Evolutionary conservation across 768 basidiomycete species (phyloP), one percentile per base, ranked within the genome.

Genomic region (Sarcodon sp.): DNA sequence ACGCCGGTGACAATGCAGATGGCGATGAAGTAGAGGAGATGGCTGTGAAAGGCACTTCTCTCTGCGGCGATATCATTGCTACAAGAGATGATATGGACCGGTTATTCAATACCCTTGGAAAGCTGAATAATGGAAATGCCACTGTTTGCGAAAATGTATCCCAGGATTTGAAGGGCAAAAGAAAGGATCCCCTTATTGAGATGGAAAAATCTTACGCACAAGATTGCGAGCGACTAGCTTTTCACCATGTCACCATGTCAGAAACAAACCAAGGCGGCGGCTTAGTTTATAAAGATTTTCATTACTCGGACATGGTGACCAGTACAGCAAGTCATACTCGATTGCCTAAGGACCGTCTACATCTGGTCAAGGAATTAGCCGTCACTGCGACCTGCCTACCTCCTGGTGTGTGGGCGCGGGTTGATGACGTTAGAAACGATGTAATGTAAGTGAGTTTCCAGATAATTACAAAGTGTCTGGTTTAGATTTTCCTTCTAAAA

Each of bases 361-460:
- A 73, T 55, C 65, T 77, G n/a, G 60, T 74, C 51, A 72, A 73
- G 58, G 77, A 78, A 59, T 64, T 77, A n/a, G 72, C 74, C 13
- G 69, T 71, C 18, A 75, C 71, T 61, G 69, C 73, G 4, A 77
- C 76, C 7, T 69, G 69, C 47, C 64, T 77, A n/a, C 77, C 76
- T 45, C 66, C 70, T 1, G 76, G 76, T 6, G 67, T 77, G 4
- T 77, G 72, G 71, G 71, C 77, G 31, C 65, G 75, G 33, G 72
- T 74, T 6, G 75, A 79, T 54, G 76, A 79, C 54, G 68, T 72
- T 32, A 66, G 77, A 44, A 74, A 76, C 57, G 76, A 79, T 54
- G 72, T 65, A 1, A 67, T 77, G 76, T 76, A 55, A 50, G 75
- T 47, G 33, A 44, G n/a, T 44, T 45, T 33, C 16, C 43, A 32